Evolutionary conservation across 805 yeast species (phyloP).

Genomic region (Jamesozyma lodderae): DNA sequence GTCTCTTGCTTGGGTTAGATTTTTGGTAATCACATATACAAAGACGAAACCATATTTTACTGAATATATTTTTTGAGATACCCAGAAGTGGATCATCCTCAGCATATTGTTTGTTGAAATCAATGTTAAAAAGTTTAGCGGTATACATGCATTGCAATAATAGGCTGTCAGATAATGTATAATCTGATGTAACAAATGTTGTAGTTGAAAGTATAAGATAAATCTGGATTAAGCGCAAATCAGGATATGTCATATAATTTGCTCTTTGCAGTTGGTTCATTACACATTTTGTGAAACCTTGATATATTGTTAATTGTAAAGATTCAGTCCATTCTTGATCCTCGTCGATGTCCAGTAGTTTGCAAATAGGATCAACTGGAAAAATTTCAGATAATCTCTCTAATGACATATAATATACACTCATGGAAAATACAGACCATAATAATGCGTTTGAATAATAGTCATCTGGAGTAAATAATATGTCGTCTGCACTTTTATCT

Average conservation of each 20-base stretch:
- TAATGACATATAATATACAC: conserved; percentile 24
- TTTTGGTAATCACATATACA: conserved; percentile 23
- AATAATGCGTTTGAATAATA: conserved; percentile 22
- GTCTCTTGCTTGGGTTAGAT: conserved; percentile 16
- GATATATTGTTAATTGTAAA: conserved; percentile 10
- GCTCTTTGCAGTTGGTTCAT: conserved; percentile 13
- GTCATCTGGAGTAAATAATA: conserved; percentile 15
- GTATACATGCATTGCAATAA: conserved; percentile 19
- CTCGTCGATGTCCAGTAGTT: conserved; percentile 5
- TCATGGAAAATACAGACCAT: conserved; percentile 23
- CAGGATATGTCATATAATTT: conserved; percentile 18
- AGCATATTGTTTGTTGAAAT: conserved; percentile 15
- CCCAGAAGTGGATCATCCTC: conserved; percentile 19
- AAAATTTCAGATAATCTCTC: conserved; percentile 10
- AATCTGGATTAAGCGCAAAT: conserved; percentile 22
- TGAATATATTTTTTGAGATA: conserved; percentile 17
- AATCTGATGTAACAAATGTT: conserved; percentile 10
- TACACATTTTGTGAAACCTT: conserved; percentile 12
- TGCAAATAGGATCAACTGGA: conserved; percentile 5
- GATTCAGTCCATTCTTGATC: conserved; percentile 11
- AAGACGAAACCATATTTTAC: conserved; percentile 25
- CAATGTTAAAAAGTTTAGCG: conserved; percentile 19
- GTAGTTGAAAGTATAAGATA: conserved; percentile 23
- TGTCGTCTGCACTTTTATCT: background rate
- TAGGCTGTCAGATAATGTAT: conserved; percentile 12